Conservation (phyloP, 73 alveolate species). For the Paramecium tetraurelia region DNA sequence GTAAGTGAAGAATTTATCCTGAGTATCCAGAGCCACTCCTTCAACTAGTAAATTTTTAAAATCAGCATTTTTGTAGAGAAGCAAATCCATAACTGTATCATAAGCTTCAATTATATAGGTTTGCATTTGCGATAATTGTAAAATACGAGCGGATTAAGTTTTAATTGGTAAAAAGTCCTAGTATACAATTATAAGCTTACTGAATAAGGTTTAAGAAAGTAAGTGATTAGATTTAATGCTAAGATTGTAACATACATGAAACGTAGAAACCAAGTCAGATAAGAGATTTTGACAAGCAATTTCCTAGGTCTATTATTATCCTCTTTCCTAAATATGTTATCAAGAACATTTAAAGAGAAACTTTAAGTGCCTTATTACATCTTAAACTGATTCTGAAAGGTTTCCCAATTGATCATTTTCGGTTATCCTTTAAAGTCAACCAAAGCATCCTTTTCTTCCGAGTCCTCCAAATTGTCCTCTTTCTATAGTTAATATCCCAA, state of each 20-base stretch:
- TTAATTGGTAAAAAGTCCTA: conserved; percentile 7
- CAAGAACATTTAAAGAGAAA: background rate
- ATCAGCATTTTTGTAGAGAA: background rate
- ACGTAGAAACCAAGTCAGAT: conserved; percentile 26
- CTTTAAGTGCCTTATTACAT: conserved; percentile 28
- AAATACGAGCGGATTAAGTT: background rate
- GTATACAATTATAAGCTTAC: background rate
- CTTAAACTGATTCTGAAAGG: background rate
- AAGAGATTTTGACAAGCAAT: background rate
- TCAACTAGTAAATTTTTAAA: background rate
- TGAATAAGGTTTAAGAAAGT: conserved; percentile 8
- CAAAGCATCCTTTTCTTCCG: background rate
- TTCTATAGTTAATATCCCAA: background rate
- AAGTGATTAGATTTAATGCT: background rate
- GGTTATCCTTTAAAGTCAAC: background rate
- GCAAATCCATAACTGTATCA: conserved; percentile 24
- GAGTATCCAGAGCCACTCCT: background rate
- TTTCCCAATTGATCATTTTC: conserved; percentile 24
- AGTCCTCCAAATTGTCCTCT: background rate
- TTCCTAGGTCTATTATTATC: conserved; percentile 29
- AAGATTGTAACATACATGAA: conserved; percentile 8
- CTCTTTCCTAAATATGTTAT: background rate
- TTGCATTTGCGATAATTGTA: background rate
- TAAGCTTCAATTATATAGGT: background rate
- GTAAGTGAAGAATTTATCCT: background rate